Conservation (phyloP, 108 stramenopile genomes). For the Cyclotella atomus region DNA sequence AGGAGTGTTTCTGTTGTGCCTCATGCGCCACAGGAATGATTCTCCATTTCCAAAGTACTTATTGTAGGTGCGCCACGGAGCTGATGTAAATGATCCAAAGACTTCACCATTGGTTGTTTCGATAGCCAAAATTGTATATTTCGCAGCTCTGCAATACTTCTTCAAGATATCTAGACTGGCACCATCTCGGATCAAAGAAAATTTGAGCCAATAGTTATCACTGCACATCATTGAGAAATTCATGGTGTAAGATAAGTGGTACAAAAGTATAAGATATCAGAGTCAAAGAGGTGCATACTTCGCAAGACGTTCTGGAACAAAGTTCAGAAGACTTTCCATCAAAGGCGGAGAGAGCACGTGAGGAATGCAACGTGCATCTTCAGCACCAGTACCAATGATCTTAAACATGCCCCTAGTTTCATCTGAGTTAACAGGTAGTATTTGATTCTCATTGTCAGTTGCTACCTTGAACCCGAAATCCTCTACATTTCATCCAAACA, state of each 20-base stretch:
- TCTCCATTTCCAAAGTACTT: conserved; percentile 75
- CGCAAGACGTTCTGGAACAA: conserved; percentile 58
- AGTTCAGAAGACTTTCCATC: conserved; percentile 78
- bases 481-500: no score
- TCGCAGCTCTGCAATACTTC: conserved; percentile 62
- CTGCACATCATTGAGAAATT: not conserved
- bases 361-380: conserved; percentile 60
- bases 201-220: conserved; percentile 79
- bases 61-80: conserved; percentile 66
- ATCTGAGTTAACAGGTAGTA: conserved; percentile 8
- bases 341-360: conserved; percentile 83
- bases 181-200: conserved; percentile 77
- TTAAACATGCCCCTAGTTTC: conserved; percentile 49
- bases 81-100: conserved; percentile 75
- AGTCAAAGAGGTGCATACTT: no score
- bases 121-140: conserved; percentile 73
- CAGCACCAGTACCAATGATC: conserved; percentile 73
- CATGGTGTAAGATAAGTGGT: no score
- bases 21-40: conserved; percentile 73
- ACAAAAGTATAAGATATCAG: no score
- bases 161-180: conserved; percentile 69
- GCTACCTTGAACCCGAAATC: conserved; percentile 79
- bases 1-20: conserved; percentile 55
- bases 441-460: conserved; percentile 33
- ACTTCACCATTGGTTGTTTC: conserved; percentile 82